These are phyloP conservation scores for Hysterium pulicare DNA, from an alignment of 2,329 filamentous ascomycete species.

Conservation along the genomic window DNA sequence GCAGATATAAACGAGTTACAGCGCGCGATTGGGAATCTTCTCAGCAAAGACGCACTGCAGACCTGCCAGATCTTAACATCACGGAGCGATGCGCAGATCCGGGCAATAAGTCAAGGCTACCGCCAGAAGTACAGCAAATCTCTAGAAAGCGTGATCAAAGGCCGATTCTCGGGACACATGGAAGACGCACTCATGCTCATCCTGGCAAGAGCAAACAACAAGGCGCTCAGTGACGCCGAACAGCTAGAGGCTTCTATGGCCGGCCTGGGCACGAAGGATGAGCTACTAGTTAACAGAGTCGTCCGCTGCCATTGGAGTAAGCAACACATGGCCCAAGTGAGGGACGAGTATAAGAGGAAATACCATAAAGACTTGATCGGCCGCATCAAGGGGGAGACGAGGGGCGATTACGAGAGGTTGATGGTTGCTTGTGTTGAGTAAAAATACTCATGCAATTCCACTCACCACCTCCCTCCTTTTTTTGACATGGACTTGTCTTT, in stretches of 20 bases:
- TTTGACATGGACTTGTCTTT: too few species aligned
- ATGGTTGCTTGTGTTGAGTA: conserved; percentile 63
- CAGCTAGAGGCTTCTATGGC: conserved; percentile 85
- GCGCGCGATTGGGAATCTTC: conserved; percentile 59
- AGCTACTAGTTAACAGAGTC: conserved; percentile 71
- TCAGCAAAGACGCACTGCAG: conserved; percentile 69
- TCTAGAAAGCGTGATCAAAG: conserved; percentile 71
- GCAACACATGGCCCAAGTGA: conserved; percentile 70
- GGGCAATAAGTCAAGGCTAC: conserved; percentile 76
- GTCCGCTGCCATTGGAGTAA: conserved; percentile 82
- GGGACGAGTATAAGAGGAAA: conserved; percentile 69
- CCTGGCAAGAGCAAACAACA: conserved; percentile 72
- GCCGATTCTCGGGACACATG: conserved; percentile 92
- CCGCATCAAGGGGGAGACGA: conserved; percentile 78
- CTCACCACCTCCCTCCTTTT: too few species aligned
- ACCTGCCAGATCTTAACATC: conserved; percentile 76
- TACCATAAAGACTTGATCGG: conserved; percentile 65
- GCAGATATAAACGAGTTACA: conserved; percentile 74
- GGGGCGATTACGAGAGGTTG: conserved; percentile 74
- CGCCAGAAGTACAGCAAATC: conserved; percentile 66
- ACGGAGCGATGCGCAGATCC: conserved; percentile 77
- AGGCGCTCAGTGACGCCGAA: conserved; percentile 76
- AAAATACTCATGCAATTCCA: background rate
- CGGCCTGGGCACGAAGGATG: conserved; percentile 82
- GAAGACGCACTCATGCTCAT: conserved; percentile 77